Evolutionary conservation across 768 basidiomycete genomes (phyloP).

Genomic region (Mycena crocata): DNA sequence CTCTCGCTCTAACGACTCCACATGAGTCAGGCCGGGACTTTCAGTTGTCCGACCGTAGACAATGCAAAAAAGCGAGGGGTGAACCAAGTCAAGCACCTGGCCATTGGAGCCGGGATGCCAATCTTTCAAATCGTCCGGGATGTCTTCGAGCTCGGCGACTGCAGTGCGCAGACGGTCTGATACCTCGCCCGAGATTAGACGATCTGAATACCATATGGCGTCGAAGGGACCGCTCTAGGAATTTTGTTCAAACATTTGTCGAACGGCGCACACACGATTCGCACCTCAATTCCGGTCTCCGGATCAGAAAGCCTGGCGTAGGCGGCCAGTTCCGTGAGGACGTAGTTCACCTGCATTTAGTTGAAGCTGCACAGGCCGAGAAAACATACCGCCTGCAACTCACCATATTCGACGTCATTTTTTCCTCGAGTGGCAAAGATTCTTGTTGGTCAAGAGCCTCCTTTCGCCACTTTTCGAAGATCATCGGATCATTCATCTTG

Average conservation of each 20-base stretch:
- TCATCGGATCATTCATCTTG: conserved; percentile 21
- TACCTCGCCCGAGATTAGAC: conserved; percentile 41
- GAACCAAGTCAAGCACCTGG: conserved; percentile 58
- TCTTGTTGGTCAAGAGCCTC: conserved; percentile 28
- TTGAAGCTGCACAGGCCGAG: background rate
- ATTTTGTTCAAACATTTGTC: background rate
- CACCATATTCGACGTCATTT: conserved; percentile 25
- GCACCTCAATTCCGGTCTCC: conserved; percentile 29
- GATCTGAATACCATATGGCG: conserved; percentile 44
- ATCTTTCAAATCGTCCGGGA: conserved; percentile 50
- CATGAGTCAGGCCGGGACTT: background rate
- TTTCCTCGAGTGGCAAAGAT: background rate
- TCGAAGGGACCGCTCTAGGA: conserved; percentile 35
- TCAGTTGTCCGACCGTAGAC: conserved; percentile 47
- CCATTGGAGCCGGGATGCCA: conserved; percentile 60
- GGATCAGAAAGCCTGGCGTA: conserved; percentile 32
- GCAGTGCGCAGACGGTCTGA: conserved; percentile 39
- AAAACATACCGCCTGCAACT: background rate
- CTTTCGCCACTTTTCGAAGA: conserved; percentile 31
- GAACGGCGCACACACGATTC: background rate
- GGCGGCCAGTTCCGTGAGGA: conserved; percentile 32
- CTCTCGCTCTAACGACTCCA: background rate
- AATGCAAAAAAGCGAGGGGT: conserved; percentile 57
- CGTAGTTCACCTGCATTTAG: conserved; percentile 30
- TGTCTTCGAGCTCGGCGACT: conserved; percentile 47